Conservation (phyloP, 2,329 filamentous ascomycete genomes). For the Ophiostoma sp. region DNA sequence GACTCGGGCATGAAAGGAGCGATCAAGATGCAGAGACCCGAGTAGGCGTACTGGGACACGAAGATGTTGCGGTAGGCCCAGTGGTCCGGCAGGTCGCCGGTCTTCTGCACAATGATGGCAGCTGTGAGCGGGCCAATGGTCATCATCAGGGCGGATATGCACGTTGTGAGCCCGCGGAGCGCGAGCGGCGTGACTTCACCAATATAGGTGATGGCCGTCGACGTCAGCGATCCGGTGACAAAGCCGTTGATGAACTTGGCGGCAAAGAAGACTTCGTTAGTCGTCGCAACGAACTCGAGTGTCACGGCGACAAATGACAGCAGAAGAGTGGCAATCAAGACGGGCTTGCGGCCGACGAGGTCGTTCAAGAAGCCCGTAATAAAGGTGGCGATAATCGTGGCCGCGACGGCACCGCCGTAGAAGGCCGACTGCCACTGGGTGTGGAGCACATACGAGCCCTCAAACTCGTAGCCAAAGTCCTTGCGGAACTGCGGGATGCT, state of each 20-base stretch:
- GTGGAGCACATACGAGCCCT: constrained; percentile 35
- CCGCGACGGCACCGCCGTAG: constrained; percentile 1
- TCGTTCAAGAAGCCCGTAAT: constrained; percentile 33
- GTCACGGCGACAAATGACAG: constrained; percentile 35
- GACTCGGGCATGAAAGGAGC: constrained; percentile 26
- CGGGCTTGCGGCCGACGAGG: constrained; percentile 32
- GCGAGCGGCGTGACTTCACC: constrained; percentile 28
- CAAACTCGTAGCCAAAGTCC: constrained; percentile 37
- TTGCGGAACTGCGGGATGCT: constrained; percentile 39
- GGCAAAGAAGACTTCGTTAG: constrained; percentile 35
- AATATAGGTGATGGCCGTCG: constrained; percentile 26
- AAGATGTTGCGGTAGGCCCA: constrained; percentile 34
- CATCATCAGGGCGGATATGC: constrained; percentile 26
- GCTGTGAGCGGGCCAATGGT: constrained; percentile 26
- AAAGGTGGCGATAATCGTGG: constrained; percentile 28
- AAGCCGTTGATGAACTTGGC: constrained; percentile 39
- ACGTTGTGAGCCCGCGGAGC: constrained; percentile 28
- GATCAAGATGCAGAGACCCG: constrained; percentile 24
- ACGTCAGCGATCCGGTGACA: constrained; percentile 26
- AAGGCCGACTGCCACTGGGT: constrained; percentile 38
- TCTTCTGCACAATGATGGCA: constrained; percentile 27
- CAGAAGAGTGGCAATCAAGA: constrained; percentile 30
- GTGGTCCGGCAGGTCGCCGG: constrained; percentile 20
- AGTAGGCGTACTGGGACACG: constrained; percentile 29
- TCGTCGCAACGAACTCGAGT: constrained; percentile 35